These are phyloP conservation scores for Debaryomycetaceae sp. DNA, from an alignment of 1,139 yeast genomes.

Conservation along the genomic window DNA sequence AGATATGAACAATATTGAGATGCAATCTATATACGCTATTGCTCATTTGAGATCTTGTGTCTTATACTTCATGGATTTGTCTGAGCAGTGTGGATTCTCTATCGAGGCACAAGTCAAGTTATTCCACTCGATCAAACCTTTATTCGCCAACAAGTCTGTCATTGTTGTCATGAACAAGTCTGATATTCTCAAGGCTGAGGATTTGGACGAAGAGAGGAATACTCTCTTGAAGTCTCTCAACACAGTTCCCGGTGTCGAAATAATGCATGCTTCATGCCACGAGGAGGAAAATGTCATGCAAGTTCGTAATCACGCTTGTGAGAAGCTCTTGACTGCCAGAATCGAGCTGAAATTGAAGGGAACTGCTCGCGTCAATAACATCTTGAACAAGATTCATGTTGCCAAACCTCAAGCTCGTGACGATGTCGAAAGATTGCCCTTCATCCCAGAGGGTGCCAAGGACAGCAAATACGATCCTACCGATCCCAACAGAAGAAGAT, in stretches of 20 bases:
- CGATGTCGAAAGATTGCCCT: conserved; percentile 73
- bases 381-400: conserved; percentile 92
- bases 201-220: conserved; percentile 74
- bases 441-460: conserved; percentile 69
- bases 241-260: conserved; percentile 77
- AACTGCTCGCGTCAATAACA: conserved; percentile 81
- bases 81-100: conserved; percentile 98
- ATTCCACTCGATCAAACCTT: conserved; percentile 94
- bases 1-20: conserved; percentile 98
- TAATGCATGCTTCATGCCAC: conserved; percentile 89
- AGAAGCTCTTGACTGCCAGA: conserved; percentile 89
- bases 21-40: conserved; percentile 98
- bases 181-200: conserved; percentile 83
- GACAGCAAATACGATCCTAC: conserved; percentile 66
- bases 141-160: conserved; percentile 94
- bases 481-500: conserved; percentile 78
- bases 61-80: conserved; percentile 93
- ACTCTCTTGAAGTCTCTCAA: conserved; percentile 62
- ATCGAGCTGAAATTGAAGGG: conserved; percentile 97
- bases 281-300: conserved; percentile 95
- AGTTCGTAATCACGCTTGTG: conserved; percentile 96
- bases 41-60: conserved; percentile 97
- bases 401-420: conserved; percentile 89
- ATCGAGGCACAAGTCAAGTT: conserved; percentile 96
- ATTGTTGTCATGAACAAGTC: conserved; percentile 93